These are phyloP conservation scores for Vanrija sp. DNA, from an alignment of 1,284 basidiomycete species.

Conservation along the genomic window DNA sequence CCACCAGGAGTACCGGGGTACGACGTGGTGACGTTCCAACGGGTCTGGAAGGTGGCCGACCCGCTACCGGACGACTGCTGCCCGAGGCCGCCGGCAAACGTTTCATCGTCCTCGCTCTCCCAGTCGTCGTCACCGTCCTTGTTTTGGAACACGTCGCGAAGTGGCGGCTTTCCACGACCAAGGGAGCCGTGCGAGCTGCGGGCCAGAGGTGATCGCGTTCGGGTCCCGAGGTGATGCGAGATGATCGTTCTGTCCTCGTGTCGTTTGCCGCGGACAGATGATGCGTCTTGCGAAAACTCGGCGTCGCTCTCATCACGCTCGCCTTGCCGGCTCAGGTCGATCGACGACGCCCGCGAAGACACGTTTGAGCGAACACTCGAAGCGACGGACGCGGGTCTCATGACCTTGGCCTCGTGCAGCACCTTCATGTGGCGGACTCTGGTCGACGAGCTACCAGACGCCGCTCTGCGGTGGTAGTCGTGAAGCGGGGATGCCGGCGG, in stretches of 20 bases:
- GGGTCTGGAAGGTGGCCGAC: not conserved
- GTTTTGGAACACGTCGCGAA: constrained; percentile 50
- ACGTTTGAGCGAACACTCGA: constrained; percentile 35
- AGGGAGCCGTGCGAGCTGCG: constrained; percentile 5
- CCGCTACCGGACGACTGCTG: constrained; percentile 21
- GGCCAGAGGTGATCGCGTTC: constrained; percentile 26
- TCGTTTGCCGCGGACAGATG: constrained; percentile 19
- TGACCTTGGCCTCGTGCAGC: constrained; percentile 35
- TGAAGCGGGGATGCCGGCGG: constrained; percentile 37
- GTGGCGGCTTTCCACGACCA: constrained; percentile 29
- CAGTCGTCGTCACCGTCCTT: constrained; percentile 48
- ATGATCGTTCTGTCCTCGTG: constrained; percentile 19
- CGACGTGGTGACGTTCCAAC: constrained; percentile 3
- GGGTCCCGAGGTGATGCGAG: constrained; percentile 18
- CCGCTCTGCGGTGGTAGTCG: constrained; percentile 40
- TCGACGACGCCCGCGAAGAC: constrained; percentile 31
- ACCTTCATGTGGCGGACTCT: constrained; percentile 40
- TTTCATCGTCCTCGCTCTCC: constrained; percentile 49
- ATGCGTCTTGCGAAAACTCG: not conserved
- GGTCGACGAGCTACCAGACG: constrained; percentile 35
- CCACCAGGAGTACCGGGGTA: not conserved
- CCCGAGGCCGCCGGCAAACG: constrained; percentile 48
- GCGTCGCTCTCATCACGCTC: constrained; percentile 11
- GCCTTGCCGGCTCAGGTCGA: constrained; percentile 15
- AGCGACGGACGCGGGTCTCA: constrained; percentile 33